Base-by-base conservation (phyloP, 1,284 basidiomycete genomes). In the Exobasidium rhododendri region DNA sequence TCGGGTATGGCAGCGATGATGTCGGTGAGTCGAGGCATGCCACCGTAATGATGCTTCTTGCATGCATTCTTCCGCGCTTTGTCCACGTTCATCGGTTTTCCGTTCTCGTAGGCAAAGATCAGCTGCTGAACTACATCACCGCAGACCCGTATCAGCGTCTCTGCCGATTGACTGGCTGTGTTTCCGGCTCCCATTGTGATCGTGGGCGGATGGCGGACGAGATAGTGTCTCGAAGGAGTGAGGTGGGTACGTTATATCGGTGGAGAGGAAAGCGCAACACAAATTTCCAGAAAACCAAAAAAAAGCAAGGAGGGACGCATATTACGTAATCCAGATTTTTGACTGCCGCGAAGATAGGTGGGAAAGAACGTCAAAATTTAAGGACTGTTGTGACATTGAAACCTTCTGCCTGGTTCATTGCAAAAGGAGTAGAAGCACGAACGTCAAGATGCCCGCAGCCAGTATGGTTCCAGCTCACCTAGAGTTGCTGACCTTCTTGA, bases 1-100 rank as follows among this genome's bases (percentile, higher is more conserved):
- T 97, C 94, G 2, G 96, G 96, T 58, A 98, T 96, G 29, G 96
- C 94, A 67, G 92, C 92, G 80, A 99, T 94, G 74, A 99, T 96
- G 80, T 99, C 96, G 49, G 97, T 94, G 30, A 99, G 85, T 53
- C 94, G 83, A 0, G 96, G 96, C 0, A 94, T 89, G 32, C 90
- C 90, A 56, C 88, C 87, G 75, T 88, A 90, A 10, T 86, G 87
- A 80, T 89, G 88, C 80, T 93, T 92, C 82, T 96, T 97, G 80
- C 91, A 91, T 78, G 94, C 86, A 71, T 88, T 88, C 47, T 89
- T 84, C 44, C 94, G 89, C 45, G 98, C 85, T 62, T 88, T 87
- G 76, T 96, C 97, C 61, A 99, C 84, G 10, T 92, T 94, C 45
- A 94, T 88, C 0, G 71, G 69, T 35, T 73, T 56, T 58, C 77